Evolutionary conservation across 1,284 basidiomycete species (phyloP).

Genomic region (Golubevia pallescens): DNA sequence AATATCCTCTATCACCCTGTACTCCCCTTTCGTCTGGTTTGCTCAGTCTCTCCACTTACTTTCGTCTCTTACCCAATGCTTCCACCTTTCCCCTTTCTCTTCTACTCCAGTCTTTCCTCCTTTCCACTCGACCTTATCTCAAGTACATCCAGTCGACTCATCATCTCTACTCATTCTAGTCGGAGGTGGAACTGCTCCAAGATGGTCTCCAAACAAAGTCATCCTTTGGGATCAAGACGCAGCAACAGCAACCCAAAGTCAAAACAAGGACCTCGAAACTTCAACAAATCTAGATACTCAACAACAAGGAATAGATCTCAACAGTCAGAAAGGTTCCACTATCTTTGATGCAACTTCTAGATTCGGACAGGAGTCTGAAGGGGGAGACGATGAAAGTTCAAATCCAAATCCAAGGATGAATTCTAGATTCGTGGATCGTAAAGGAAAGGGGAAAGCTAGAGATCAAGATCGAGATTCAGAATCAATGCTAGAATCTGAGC

Average conservation of each 20-base stretch:
- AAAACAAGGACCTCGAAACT: neutral
- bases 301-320: neutral
- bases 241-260: neutral
- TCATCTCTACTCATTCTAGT: slow-evolving; percentile 47
- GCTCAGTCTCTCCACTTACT: too few relatives aligned
- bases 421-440: neutral
- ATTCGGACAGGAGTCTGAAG: neutral
- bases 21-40: neutral
- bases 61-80: neutral
- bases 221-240: slow-evolving; percentile 51
- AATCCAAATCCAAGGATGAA: too few relatives aligned
- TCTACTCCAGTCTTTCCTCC: slow-evolving; percentile 18
- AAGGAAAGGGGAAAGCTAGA: neutral
- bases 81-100: neutral
- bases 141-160: slow-evolving; percentile 30
- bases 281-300: too few relatives aligned
- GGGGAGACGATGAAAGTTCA: neutral
- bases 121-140: slow-evolving; percentile 37
- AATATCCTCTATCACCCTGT: neutral
- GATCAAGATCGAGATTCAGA: neutral
- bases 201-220: slow-evolving; percentile 54
- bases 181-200: slow-evolving; percentile 45
- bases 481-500: neutral
- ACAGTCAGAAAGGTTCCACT: neutral
- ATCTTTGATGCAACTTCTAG: neutral